Base-by-base conservation (phyloP, 768 basidiomycete genomes). In the Termitomyces sp. region DNA sequence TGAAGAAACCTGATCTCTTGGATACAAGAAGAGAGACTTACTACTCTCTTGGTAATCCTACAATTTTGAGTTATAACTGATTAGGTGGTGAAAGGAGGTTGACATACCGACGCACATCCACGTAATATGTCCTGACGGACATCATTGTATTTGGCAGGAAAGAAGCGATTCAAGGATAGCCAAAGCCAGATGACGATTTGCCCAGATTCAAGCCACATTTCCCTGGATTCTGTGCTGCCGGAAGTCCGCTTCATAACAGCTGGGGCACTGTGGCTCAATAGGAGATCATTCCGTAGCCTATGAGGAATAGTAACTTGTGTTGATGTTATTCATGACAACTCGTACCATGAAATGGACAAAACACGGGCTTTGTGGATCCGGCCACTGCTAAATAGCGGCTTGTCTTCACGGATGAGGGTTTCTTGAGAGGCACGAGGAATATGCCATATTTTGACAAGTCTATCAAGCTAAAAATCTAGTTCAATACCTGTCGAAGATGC, bases 21-120 rank as follows among this genome's bases (percentile, higher is more conserved):
- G 7, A 17, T 23, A 19, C 35, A 50, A 26, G 26, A 41, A 30
- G 44, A 33, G 9, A 5, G 12, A 64, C 85, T 65, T 65, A 89
- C 89, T 77, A 67, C 87, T 89, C 63, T 90, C 85, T 62, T 83
- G 84, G 64, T 84, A 90, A 66, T 91, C 89, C 88, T 91, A 48
- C 19, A 4, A 3, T 31, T 44, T 12, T 37, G 33, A 2, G 21
- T 51, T 12, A 47, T 37, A 48, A 54, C 50, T 35, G 23, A 45
- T 31, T 23, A 26, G 21, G 37, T 46, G 42, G 9, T 42, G 17
- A 31, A 38, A 1, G 41, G 10, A 11, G 49, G 23, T 21, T 8
- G 33, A 68, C 83, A 33, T 68, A 89, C 87, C 49, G 84, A 83
- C 48, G 80, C 76, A 58, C 82, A 83, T 19, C 85, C 85, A 58